These are phyloP conservation scores for Phialocephala sp. DNA, from an alignment of 2,329 filamentous ascomycete species.

Conservation along the genomic window DNA sequence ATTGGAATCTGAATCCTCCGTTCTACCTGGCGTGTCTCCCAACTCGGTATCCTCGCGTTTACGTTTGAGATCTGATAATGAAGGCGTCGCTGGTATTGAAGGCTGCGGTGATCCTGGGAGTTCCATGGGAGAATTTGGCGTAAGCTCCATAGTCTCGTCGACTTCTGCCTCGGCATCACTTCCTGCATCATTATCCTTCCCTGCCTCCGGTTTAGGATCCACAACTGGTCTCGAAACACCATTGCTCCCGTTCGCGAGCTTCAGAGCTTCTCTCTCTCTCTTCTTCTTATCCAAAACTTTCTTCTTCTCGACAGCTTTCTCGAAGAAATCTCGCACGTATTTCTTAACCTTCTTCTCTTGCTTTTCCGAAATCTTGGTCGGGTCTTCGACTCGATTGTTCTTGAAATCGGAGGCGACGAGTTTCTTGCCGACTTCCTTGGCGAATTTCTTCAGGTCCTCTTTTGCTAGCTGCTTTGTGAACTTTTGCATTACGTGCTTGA, in stretches of 20 bases:
- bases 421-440: constrained; percentile 79
- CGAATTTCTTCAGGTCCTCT: constrained; percentile 70
- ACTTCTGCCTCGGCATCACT: constrained; percentile 19
- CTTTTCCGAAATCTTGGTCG: constrained; percentile 76
- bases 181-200: constrained; percentile 11
- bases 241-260: constrained; percentile 36
- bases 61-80: constrained; percentile 60
- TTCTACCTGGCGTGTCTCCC: not conserved
- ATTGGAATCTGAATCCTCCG: constrained; percentile 32
- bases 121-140: constrained; percentile 19
- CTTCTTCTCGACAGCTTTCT: constrained; percentile 83
- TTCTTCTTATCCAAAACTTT: constrained; percentile 71
- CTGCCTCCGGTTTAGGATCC: constrained; percentile 44
- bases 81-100: constrained; percentile 52
- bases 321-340: constrained; percentile 84
- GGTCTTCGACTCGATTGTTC: constrained; percentile 83
- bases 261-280: constrained; percentile 48
- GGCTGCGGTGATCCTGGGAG: constrained; percentile 16
- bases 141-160: constrained; percentile 41
- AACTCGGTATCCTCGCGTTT: constrained; percentile 58
- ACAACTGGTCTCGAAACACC: constrained; percentile 34
- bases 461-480: constrained; percentile 87
- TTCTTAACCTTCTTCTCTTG: constrained; percentile 83
- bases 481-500: constrained; percentile 85
- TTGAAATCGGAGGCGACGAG: constrained; percentile 92